Evolutionary conservation across 2,329 filamentous ascomycete species (phyloP).

Genomic region (Didymella exigua): DNA sequence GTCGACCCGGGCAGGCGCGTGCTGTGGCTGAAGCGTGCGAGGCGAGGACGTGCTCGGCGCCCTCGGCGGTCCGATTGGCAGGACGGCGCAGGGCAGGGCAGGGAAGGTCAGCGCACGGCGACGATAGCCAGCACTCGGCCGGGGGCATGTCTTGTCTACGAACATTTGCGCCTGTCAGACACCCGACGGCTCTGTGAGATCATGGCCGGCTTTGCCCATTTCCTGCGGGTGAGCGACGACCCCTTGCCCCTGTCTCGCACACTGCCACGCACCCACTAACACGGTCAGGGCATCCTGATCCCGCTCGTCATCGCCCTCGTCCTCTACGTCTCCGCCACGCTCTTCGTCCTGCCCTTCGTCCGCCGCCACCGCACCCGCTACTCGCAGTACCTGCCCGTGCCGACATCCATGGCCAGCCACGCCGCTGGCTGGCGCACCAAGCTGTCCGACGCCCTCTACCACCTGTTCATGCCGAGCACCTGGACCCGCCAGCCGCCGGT

Average conservation of each 20-base stretch:
- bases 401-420: slow-evolving; percentile 23
- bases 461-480: slow-evolving; percentile 42
- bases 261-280: slow-evolving; percentile 13
- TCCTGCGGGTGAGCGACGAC: slow-evolving; percentile 21
- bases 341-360: slow-evolving; percentile 52
- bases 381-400: slow-evolving; percentile 52
- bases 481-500: slow-evolving; percentile 32
- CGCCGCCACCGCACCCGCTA: slow-evolving; percentile 53
- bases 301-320: slow-evolving; percentile 52
- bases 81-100: too few species aligned
- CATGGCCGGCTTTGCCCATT: slow-evolving; percentile 44
- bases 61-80: slow-evolving; percentile 10
- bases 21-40: slow-evolving; percentile 5
- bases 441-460: slow-evolving; percentile 43
- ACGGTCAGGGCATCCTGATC: slow-evolving; percentile 50
- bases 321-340: slow-evolving; percentile 52
- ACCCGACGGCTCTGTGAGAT: neutral
- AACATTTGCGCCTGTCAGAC: neutral
- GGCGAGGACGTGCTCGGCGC: too few species aligned
- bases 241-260: neutral
- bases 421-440: slow-evolving; percentile 40
- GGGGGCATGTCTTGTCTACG: neutral
- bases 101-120: too few species aligned
- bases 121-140: neutral
- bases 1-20: neutral